phyloP scores from a whole-genome alignment of 352 stramenopile species.

The Phytophthora constricta region DNA sequence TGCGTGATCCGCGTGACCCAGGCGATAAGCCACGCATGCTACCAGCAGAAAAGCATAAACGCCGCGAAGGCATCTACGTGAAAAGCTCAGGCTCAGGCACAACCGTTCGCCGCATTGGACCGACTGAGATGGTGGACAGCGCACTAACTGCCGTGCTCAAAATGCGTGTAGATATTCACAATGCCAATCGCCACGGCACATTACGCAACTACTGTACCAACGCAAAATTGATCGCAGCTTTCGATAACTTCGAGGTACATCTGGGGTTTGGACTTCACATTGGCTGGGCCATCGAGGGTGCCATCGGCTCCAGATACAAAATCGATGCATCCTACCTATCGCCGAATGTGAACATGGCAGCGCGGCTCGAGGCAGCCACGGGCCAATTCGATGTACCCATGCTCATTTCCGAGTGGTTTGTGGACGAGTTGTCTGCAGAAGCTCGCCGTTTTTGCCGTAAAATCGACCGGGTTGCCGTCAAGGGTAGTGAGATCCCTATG shows the following conservation, averaged over 20 bases:
- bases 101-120: constrained; percentile 52
- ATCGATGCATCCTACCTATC: constrained; percentile 99
- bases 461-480: constrained; percentile 96
- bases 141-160: constrained; percentile 96
- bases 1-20: constrained; percentile 82
- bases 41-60: constrained; percentile 56
- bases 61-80: constrained; percentile 73
- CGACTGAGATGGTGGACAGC: constrained; percentile 92
- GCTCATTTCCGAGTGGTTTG: constrained; percentile 95
- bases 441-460: constrained; percentile 91
- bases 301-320: constrained; percentile 98
- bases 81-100: constrained; percentile 61
- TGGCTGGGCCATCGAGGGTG: constrained; percentile 98
- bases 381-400: constrained; percentile 96
- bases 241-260: constrained; percentile 93
- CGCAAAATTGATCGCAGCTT: constrained; percentile 79
- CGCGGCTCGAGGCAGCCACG: constrained; percentile 94
- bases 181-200: constrained; percentile 88
- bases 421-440: constrained; percentile 91
- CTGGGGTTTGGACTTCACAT: constrained; percentile 98
- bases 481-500: constrained; percentile 96
- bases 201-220: constrained; percentile 88
- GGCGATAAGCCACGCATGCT: constrained; percentile 79
- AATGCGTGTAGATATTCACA: constrained; percentile 96
- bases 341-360: constrained; percentile 98